phyloP scores from a whole-genome alignment of 2,329 filamentous ascomycete species.

The Stagonosporopsis cucurbitacearum region DNA sequence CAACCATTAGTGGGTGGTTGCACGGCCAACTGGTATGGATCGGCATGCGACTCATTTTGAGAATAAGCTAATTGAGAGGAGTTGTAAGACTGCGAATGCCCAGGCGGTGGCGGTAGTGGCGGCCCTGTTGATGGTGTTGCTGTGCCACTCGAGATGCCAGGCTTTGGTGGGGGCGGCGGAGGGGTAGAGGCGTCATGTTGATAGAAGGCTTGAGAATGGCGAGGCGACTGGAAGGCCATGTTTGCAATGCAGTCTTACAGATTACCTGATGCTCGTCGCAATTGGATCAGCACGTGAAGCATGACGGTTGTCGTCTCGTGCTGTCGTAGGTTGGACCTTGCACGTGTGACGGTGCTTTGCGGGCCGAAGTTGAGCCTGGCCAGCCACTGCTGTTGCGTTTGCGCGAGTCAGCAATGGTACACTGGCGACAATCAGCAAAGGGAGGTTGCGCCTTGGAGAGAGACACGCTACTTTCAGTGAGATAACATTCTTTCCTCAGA shows the following conservation, averaged over 20 bases:
- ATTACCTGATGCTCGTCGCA: conserved; percentile 9
- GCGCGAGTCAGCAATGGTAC: conserved; percentile 9
- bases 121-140: conserved; percentile 53
- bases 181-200: conserved; percentile 55
- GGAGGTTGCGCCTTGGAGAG: conserved; percentile 14
- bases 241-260: background rate
- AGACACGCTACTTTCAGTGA: conserved; percentile 3
- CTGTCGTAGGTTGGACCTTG: background rate
- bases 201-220: conserved; percentile 47
- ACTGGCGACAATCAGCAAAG: background rate
- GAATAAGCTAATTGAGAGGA: conserved; percentile 29
- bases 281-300: background rate
- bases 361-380: conserved; percentile 4
- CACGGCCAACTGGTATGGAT: conserved; percentile 25
- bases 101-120: conserved; percentile 53
- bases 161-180: conserved; percentile 56
- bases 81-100: conserved; percentile 37
- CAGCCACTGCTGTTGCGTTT: background rate
- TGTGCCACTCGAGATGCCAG: conserved; percentile 51
- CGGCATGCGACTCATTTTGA: conserved; percentile 27
- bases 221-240: conserved; percentile 51
- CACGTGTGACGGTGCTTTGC: conserved; percentile 7
- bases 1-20: conserved; percentile 66
- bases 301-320: background rate
- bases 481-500: conserved; percentile 2